These are phyloP conservation scores for Colletotrichum graminicola DNA, from an alignment of 2,329 filamentous ascomycete genomes.

Conservation along the genomic window DNA sequence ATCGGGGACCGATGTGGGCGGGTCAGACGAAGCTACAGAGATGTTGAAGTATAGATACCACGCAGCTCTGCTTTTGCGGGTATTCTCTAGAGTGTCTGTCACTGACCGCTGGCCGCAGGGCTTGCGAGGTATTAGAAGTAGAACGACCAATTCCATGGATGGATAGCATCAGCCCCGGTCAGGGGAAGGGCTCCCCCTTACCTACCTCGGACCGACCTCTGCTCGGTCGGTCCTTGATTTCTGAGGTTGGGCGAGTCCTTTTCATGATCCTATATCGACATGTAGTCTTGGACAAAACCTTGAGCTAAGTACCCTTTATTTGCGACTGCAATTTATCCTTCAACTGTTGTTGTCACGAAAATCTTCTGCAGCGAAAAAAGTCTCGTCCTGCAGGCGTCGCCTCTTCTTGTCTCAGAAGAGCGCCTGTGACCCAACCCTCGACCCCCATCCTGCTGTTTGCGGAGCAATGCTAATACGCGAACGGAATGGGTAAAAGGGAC, in stretches of 20 bases:
- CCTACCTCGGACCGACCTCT: constrained; percentile 38
- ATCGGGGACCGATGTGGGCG: constrained; percentile 27
- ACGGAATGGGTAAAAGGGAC: constrained; percentile 21
- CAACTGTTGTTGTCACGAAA: neutral
- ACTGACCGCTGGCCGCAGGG: neutral
- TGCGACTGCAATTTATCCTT: neutral
- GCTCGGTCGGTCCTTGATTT: constrained; percentile 19
- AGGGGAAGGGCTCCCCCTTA: neutral
- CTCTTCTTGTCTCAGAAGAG: constrained; percentile 20
- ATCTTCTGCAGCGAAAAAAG: constrained; percentile 35
- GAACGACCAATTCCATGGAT: constrained; percentile 29
- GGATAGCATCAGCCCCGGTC: constrained; percentile 27
- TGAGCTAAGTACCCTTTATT: neutral
- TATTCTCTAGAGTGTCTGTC: neutral
- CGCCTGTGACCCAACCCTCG: constrained; percentile 15
- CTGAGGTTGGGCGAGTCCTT: constrained; percentile 30
- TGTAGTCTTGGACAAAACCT: neutral
- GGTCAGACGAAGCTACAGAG: neutral
- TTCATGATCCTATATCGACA: constrained; percentile 38
- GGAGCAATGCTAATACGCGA: constrained; percentile 27
- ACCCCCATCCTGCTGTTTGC: constrained; percentile 23
- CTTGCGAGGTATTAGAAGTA: constrained; percentile 22
- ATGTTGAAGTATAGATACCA: constrained; percentile 32
- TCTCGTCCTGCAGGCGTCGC: constrained; percentile 15
- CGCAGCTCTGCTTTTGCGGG: constrained; percentile 21